A percentile compares a stretch with the other conserved stretches of the same genome.
Conservation (phyloP, 345 rosid genomes). For the Viola odorata region DNA sequence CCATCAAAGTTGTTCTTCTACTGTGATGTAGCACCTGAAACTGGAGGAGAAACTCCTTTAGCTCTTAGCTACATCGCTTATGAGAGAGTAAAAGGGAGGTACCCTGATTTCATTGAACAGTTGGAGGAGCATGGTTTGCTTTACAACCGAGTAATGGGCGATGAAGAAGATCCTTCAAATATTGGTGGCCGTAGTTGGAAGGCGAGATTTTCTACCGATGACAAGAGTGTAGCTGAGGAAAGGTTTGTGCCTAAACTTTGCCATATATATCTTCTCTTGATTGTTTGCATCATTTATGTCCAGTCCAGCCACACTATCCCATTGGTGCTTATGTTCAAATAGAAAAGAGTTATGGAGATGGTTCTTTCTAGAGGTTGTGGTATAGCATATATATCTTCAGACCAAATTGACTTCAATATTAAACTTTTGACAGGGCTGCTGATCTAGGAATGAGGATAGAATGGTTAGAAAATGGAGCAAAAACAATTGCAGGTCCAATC, state of each 20-base stretch:
- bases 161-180: constrained; percentile 70
- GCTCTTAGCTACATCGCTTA: constrained; percentile 77
- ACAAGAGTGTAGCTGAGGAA: constrained; percentile 61
- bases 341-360: not conserved
- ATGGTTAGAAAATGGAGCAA: constrained; percentile 70
- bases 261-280: too few species aligned
- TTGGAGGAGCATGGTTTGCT: constrained; percentile 69
- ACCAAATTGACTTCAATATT: not conserved
- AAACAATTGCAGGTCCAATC: constrained; percentile 75
- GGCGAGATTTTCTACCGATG: constrained; percentile 70
- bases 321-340: too few species aligned
- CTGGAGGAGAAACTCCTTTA: constrained; percentile 88
- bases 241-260: constrained; percentile 29
- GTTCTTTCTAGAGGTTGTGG: too few species aligned
- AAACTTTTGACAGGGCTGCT: constrained; percentile 48
- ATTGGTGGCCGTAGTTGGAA: constrained; percentile 95
- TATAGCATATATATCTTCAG: too few species aligned
- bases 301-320: too few species aligned
- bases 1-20: constrained; percentile 86
- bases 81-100: constrained; percentile 56
- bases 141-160: constrained; percentile 63
- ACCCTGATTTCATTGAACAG: constrained; percentile 59
- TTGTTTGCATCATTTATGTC: too few species aligned
- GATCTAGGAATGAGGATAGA: constrained; percentile 69
- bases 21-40: constrained; percentile 75